Evolutionary conservation across 1,284 basidiomycete species (phyloP).

Genomic region (Pseudozyma sp.): DNA sequence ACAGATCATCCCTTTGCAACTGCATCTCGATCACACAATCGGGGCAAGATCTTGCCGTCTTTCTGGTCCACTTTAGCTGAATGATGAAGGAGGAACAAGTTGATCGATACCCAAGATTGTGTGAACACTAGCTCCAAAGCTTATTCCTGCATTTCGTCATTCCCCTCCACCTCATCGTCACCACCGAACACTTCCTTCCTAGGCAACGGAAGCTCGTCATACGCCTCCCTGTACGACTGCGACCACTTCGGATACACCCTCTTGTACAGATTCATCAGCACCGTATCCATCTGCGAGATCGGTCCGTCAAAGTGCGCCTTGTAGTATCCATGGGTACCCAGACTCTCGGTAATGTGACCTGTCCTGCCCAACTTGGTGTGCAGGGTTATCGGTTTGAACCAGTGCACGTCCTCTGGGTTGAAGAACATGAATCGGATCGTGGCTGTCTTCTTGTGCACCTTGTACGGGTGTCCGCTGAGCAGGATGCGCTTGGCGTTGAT

Average conservation of each 20-base stretch:
- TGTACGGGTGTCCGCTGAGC: constrained; percentile 95
- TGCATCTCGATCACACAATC: constrained; percentile 1
- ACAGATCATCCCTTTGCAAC: background rate
- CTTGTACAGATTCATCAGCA: constrained; percentile 61
- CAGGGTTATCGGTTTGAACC: constrained; percentile 92
- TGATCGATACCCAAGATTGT: no score
- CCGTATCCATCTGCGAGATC: constrained; percentile 85
- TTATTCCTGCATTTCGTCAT: constrained; percentile 18
- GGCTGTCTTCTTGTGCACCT: constrained; percentile 96
- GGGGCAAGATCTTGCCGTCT: background rate
- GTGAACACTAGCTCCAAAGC: no score
- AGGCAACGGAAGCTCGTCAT: constrained; percentile 33
- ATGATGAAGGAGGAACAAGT: no score
- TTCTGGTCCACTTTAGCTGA: no score
- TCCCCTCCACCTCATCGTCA: background rate
- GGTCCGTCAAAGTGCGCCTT: constrained; percentile 94
- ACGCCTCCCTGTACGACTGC: constrained; percentile 12
- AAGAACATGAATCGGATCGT: constrained; percentile 99
- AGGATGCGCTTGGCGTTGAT: constrained; percentile 92
- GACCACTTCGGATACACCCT: constrained; percentile 88
- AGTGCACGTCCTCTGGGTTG: constrained; percentile 90
- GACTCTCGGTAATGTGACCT: constrained; percentile 88
- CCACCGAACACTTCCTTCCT: constrained; percentile 24
- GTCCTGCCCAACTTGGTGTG: constrained; percentile 90
- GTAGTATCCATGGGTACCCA: constrained; percentile 99